phyloP scores from a whole-genome alignment of 805 yeast genomes.

The Metschnikowia bowlesiae region DNA sequence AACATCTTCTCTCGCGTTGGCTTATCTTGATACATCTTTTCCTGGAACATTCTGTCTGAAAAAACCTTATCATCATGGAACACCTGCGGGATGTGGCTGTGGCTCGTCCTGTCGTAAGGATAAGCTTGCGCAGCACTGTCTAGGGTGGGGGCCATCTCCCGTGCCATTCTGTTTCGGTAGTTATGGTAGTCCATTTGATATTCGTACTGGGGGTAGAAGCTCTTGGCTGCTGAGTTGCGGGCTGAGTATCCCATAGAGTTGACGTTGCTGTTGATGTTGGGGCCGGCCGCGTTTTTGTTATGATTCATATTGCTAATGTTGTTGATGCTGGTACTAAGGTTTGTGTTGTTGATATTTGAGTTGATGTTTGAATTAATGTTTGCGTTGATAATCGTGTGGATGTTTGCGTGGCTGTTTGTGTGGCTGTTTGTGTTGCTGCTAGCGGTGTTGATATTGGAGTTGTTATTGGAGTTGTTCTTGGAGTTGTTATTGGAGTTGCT shows the following conservation, averaged over 20 bases:
- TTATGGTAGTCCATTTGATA: neutral
- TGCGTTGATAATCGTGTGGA: neutral
- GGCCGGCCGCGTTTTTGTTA: neutral
- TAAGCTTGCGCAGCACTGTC: neutral
- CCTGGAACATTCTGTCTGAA: neutral
- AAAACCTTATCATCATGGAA: conserved; percentile 9
- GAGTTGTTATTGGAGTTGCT: neutral
- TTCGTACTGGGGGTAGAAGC: neutral
- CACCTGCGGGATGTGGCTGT: conserved; percentile 15
- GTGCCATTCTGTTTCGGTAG: neutral
- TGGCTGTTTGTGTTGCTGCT: neutral
- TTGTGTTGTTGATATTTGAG: neutral
- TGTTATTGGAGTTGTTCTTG: neutral
- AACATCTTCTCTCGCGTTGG: neutral
- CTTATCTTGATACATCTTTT: neutral
- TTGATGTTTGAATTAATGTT: neutral
- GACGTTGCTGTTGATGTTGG: neutral
- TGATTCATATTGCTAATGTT: neutral
- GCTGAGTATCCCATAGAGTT: neutral
- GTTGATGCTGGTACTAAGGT: neutral
- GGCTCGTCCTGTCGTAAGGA: neutral
- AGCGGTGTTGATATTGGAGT: neutral
- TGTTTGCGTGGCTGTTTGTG: neutral
- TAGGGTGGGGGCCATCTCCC: neutral
- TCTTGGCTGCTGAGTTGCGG: neutral